phyloP scores from a whole-genome alignment of 768 basidiomycete genomes.

The Tulasnella sp. region DNA sequence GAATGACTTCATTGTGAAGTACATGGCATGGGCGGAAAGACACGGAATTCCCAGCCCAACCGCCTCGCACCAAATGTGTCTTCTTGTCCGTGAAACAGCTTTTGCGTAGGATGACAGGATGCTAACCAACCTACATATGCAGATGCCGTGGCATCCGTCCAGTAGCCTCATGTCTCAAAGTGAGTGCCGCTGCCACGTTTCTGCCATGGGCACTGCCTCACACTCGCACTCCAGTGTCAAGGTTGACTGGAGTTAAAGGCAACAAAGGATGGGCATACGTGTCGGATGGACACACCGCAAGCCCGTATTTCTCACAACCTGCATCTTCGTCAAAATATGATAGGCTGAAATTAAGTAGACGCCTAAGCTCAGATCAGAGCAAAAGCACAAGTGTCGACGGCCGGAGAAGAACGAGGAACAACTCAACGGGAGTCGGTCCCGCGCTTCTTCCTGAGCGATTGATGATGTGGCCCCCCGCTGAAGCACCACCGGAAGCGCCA shows the following conservation, averaged over 20 bases:
- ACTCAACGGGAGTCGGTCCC: background rate
- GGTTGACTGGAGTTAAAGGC: background rate
- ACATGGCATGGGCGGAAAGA: background rate
- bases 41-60: background rate
- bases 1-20: background rate
- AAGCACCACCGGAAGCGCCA: no score
- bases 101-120: background rate
- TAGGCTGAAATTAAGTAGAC: background rate
- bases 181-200: background rate
- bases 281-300: background rate
- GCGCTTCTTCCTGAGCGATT: background rate
- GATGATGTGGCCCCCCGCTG: background rate
- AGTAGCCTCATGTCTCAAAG: background rate
- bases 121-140: background rate
- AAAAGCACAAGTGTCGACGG: background rate
- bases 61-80: background rate
- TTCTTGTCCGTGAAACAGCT: background rate
- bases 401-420: slow-evolving; percentile 4
- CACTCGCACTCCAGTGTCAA: background rate
- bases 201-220: background rate
- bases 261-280: background rate
- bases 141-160: slow-evolving; percentile 10
- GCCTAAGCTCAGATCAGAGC: background rate
- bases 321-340: background rate
- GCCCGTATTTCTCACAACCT: background rate